Base-by-base conservation (phyloP, 2,329 filamentous ascomycete species). In the Escovopsis weberi region DNA sequence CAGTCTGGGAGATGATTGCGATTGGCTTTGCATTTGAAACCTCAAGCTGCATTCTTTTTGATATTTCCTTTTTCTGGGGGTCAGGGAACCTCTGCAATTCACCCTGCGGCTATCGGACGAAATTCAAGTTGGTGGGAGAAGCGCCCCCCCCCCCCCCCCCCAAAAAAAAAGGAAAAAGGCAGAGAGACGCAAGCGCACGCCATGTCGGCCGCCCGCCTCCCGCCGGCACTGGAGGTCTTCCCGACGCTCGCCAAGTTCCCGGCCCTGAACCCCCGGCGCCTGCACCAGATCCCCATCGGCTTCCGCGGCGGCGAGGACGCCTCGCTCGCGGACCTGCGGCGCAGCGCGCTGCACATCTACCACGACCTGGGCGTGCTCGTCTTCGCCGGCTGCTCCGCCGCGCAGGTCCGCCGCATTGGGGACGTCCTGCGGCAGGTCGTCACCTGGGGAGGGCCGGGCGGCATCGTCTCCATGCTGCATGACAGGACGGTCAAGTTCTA, bases 321-420 rank as follows among this genome's bases (percentile, higher is more conserved):
- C 36, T 12, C 26, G 5, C 33, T 39, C 23, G 26, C 36, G 26
- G 37, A 26, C 6, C 10, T 35, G 4, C 37, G 38, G 34, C 30
- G 26, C 11, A 38, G 37, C 38, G 33, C 50, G 11, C 43, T 43
- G 18, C 48, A 50, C 28, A 12, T 60, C 4, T 60, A 60, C 40
- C 49, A 58, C 18, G 59, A 61, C 38, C 48, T 60, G 1, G 59
- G 59, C 3, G 52, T 59, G 2, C 35, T 61, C 15, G 51, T 54
- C 11, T 62, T 51, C 41, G 52, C 53, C 5, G 59, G 59, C 1
- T 50, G 53, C 6, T 45, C 44, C 7, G 40, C 44, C 2, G 3
- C 8, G 12, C 52, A 60, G 43, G 48, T 51, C 1, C 4, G 18
- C 10, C 23, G 40, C 6, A 54, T 62, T 4, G 53, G 48, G 6